These are phyloP conservation scores for Exophiala oligosperma DNA, from an alignment of 2,329 filamentous ascomycete genomes.

Conservation along the genomic window DNA sequence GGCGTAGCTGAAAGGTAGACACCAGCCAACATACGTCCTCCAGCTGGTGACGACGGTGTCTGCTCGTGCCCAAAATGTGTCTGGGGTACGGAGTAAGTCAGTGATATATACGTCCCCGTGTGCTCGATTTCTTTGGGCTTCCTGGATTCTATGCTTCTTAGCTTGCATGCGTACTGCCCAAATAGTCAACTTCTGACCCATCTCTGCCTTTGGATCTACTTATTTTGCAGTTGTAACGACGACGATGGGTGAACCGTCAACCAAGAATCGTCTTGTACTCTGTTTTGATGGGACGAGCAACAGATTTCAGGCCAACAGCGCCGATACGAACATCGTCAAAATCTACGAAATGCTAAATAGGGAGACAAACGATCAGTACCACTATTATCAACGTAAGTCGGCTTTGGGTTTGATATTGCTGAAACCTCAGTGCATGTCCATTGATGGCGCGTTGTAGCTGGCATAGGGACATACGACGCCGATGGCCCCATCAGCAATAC, in stretches of 20 bases:
- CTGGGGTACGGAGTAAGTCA: neutral
- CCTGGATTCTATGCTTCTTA: neutral
- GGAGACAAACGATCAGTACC: constrained; percentile 13
- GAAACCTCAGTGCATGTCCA: no score
- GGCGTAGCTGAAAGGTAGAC: neutral
- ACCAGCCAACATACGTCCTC: neutral
- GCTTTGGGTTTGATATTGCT: neutral
- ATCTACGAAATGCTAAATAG: constrained; percentile 40
- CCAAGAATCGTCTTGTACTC: constrained; percentile 1
- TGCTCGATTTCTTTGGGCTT: neutral
- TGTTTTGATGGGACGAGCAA: constrained; percentile 43
- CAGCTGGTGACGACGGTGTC: neutral
- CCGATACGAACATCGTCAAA: constrained; percentile 48
- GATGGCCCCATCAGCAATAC: neutral
- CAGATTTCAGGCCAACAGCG: constrained; percentile 43
- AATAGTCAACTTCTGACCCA: neutral
- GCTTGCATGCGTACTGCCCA: neutral
- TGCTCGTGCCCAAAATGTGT: neutral
- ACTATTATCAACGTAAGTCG: constrained; percentile 22
- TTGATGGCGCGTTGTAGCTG: neutral
- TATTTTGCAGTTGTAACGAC: neutral
- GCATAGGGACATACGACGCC: neutral
- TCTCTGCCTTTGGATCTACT: neutral
- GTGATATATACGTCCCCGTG: neutral
- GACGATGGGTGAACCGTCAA: neutral